Evolutionary conservation across 176 grass and related monocot species (phyloP).

Genomic region (Dactylis glomerata): DNA sequence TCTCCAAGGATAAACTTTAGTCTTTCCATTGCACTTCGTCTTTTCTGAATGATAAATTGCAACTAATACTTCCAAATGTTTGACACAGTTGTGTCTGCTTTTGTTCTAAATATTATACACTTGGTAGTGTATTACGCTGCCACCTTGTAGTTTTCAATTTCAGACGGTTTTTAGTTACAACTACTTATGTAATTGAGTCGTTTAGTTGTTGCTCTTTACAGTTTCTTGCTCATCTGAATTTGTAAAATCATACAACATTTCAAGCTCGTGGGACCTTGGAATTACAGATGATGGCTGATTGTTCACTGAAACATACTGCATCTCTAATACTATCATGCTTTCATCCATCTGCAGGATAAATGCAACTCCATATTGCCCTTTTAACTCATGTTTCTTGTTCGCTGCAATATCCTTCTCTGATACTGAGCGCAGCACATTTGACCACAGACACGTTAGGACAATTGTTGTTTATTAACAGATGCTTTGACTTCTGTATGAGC

Average conservation of each 20-base stretch:
- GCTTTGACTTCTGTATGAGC: not conserved
- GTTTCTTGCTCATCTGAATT: not conserved
- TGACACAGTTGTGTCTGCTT: not conserved
- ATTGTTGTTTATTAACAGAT: not conserved
- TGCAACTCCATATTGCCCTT: not conserved
- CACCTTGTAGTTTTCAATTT: not conserved
- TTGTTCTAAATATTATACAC: not conserved
- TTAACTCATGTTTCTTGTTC: not conserved
- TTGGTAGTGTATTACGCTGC: not conserved
- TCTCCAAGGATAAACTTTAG: not conserved
- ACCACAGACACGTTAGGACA: not conserved
- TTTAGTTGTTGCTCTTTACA: not conserved
- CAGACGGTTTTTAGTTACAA: not conserved
- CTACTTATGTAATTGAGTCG: not conserved
- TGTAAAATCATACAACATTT: not conserved
- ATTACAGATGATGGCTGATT: not conserved
- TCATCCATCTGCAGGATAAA: not conserved
- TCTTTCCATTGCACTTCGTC: not conserved
- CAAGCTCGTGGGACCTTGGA: not conserved
- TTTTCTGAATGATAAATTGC: not conserved
- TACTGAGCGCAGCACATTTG: not conserved
- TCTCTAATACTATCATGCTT: not conserved
- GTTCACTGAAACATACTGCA: not conserved
- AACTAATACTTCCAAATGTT: slow-evolving; percentile 4
- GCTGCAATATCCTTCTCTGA: not conserved